Evolutionary conservation across 176 grass and related monocot genomes (phyloP), one percentile per base, ranked within the genome.

Genomic region (Saccharum spontaneum): DNA sequence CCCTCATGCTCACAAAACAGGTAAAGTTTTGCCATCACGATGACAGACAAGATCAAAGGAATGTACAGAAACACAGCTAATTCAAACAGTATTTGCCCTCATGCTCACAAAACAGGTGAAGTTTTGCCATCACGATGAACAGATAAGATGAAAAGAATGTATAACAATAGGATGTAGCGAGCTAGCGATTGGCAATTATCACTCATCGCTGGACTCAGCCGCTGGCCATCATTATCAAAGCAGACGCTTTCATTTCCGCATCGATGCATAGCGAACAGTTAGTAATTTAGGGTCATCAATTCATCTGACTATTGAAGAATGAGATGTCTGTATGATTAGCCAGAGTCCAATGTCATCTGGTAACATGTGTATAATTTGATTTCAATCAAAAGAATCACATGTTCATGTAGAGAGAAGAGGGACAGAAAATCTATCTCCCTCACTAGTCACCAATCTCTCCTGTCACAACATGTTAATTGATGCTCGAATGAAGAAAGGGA

Each of bases 361-460:
- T 9, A 46, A 75, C 46, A 41, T 2, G n/a, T 79, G 67, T 91
- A 81, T 64, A 80, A 63, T 76, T 87, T 81, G 11, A 22, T 7
- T 84, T 66, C 69, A 73, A 11, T 50, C 20, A 59, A 83, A 90
- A 83, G 40, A 87, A 90, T 90, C 22, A 7, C 52, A 70, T 64
- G n/a, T 81, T 62, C 82, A 41, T 40, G 39, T 71, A 76, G 76
- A 77, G 69, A 46, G 30, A 22, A 22, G 8, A 30, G 26, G 26
- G 26, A 65, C 20, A 69, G 15, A 54, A 46, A 46, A 68, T 43
- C 62, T 30, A n/a, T 62, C 65, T 22, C 36, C 26, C 38, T 60
- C 26, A 10, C 49, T 52, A 70, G 14, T 38, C 55, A 46, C 2
- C 36, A 43, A 37, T 20, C 87, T 22, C 10, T 6, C 11, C 8